A percentile compares a stretch with the other conserved stretches of the same genome.
These are phyloP conservation scores for Suillus variegatus DNA, from an alignment of 768 basidiomycete species.

Conservation along the genomic window DNA sequence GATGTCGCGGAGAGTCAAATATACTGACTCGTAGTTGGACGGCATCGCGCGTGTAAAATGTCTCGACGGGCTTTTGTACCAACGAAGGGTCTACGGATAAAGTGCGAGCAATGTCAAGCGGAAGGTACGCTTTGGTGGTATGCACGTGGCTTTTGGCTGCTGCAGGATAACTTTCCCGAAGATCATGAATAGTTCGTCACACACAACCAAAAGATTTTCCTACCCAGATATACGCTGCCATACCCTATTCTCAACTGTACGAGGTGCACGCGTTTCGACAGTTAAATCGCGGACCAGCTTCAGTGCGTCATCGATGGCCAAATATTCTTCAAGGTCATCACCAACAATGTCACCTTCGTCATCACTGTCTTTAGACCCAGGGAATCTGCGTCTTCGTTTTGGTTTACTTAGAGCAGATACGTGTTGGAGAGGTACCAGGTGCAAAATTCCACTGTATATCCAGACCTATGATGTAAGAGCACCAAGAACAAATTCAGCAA, in stretches of 20 bases:
- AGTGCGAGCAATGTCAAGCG: constrained; percentile 75
- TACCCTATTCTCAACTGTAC: constrained; percentile 60
- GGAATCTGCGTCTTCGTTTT: constrained; percentile 46
- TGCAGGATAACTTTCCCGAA: constrained; percentile 63
- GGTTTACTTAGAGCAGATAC: constrained; percentile 66
- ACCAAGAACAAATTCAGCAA: constrained; percentile 30
- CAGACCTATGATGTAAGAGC: constrained; percentile 69
- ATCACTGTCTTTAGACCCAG: constrained; percentile 45
- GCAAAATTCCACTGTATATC: constrained; percentile 81
- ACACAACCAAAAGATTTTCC: constrained; percentile 13
- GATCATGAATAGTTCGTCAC: neutral
- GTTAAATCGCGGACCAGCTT: constrained; percentile 55
- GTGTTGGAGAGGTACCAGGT: constrained; percentile 82
- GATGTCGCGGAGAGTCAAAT: neutral
- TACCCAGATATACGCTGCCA: constrained; percentile 74
- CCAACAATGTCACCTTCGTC: constrained; percentile 46
- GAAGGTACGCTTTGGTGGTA: constrained; percentile 75
- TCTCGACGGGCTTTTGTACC: constrained; percentile 84
- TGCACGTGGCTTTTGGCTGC: constrained; percentile 71
- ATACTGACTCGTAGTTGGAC: constrained; percentile 78
- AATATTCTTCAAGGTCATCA: constrained; percentile 49
- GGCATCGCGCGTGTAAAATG: constrained; percentile 95
- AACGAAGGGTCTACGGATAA: constrained; percentile 64
- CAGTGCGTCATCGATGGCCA: constrained; percentile 64
- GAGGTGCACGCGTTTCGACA: constrained; percentile 59